Base-by-base conservation (phyloP, 257 asterid species). In the Solanum bulbocastanum region DNA sequence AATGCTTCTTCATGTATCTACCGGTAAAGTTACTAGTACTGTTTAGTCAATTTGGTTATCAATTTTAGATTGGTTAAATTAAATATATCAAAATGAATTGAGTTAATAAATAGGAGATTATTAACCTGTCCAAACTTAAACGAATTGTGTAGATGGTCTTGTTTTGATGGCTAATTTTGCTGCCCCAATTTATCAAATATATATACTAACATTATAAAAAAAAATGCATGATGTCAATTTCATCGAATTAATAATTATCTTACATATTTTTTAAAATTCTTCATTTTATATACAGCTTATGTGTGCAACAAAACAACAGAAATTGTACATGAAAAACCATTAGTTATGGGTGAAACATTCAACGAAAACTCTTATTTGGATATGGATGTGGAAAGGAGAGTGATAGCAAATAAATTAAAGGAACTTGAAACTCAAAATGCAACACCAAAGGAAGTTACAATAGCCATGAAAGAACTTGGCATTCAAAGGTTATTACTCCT, bases 381-480 rank as follows among this genome's bases (percentile, higher is more conserved):
- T 91, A 92, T 93, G 46, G 69, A 90, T 25, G 27, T 4, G 2
- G 95, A 93, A 92, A 90, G 88, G 86, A 65, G 58, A 7, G 25
- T 94, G 30, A 89, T 90, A n/a, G 73, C 86, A 15, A 92, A 93
- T 10, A 91, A 12, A 73, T 27, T 93, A 69, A 88, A 18, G 56
- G 85, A n/a, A 20, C 91, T 94, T 35, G 87, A 90, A 68, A 16
- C 87, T 68, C 87, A 18, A 36, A 91, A 93, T 25, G 78, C 85
- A 8, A 88, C 90, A 0, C 83, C 91, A 33, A 73, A 84, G 35
- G 94, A 91, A 82, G 90, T 93, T 25, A 89, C 88, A 56, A 87
- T 37, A 46, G 83, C 88, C 23, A 93, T 93, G 96, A 93, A 91
- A 89, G 90, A 91, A 74, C 91, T 94, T 83, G 96, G 96, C 75